Conservation (phyloP, 371 early-diverging fungal genomes). For the Gilbertella persicaria region DNA sequence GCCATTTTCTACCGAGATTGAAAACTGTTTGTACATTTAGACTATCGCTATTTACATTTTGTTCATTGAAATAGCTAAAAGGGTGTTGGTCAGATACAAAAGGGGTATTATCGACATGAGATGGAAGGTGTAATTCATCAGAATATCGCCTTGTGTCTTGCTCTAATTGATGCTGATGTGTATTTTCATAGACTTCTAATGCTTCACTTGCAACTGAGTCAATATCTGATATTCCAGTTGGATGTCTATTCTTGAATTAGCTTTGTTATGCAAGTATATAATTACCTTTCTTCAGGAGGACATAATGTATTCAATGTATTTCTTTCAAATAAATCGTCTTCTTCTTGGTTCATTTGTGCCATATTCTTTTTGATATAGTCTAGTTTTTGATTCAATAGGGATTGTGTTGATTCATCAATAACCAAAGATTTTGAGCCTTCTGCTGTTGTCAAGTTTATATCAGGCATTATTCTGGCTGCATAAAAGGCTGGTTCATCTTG, state of each 20-base stretch:
- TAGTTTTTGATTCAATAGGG: constrained; percentile 28
- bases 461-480: constrained; percentile 36
- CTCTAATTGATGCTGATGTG: constrained; percentile 7
- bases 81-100: constrained; percentile 45
- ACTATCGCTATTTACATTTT: constrained; percentile 1
- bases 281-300: constrained; percentile 4
- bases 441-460: constrained; percentile 3
- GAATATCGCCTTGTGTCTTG: constrained; percentile 26
- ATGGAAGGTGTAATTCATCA: constrained; percentile 25
- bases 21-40: constrained; percentile 27
- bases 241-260: not conserved
- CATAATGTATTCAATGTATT: constrained; percentile 25
- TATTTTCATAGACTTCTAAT: constrained; percentile 37
- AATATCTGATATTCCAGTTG: constrained; percentile 23
- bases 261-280: not conserved
- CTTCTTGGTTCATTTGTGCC: constrained; percentile 7
- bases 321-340: constrained; percentile 20
- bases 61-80: constrained; percentile 35
- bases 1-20: constrained; percentile 28
- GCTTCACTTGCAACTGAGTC: constrained; percentile 44
- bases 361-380: constrained; percentile 34
- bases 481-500: constrained; percentile 36
- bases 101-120: constrained; percentile 30
- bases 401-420: constrained; percentile 26
- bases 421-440: constrained; percentile 7